Conservation (phyloP, 2,329 filamentous ascomycete genomes). For the Arthrobotrys entomopaga region DNA sequence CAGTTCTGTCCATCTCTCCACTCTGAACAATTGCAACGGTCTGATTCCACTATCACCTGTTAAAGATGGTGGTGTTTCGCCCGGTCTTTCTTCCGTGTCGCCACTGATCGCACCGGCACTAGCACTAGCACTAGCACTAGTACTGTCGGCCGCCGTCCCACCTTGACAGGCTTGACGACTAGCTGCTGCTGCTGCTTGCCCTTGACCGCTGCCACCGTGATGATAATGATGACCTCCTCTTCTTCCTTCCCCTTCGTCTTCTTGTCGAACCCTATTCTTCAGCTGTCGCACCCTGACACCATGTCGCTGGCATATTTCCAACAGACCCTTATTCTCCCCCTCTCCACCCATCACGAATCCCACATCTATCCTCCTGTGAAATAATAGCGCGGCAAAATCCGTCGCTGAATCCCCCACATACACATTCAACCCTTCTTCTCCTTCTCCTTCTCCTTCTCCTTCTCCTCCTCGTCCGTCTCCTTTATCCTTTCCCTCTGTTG, state of each 20-base stretch:
- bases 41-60: too few relatives aligned
- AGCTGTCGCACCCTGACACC: constrained; percentile 28
- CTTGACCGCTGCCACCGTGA: constrained; percentile 2
- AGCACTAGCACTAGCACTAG: neutral
- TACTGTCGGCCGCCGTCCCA: neutral
- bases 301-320: constrained; percentile 37
- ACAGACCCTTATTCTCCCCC: constrained; percentile 32
- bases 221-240: too few relatives aligned
- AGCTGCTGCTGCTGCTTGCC: too few relatives aligned
- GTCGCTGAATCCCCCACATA: constrained; percentile 50
- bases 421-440: constrained; percentile 23
- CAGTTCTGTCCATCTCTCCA: constrained; percentile 36
- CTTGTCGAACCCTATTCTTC: constrained; percentile 21
- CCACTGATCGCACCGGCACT: constrained; percentile 21
- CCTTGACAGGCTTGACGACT: too few relatives aligned
- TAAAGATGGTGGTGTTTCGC: constrained; percentile 16
- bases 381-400: constrained; percentile 52
- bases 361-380: constrained; percentile 23
- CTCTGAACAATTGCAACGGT: constrained; percentile 6
- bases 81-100: constrained; percentile 33
- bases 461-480: too few relatives aligned
- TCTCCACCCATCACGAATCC: constrained; percentile 45
- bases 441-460: constrained; percentile 7
- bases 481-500: too few relatives aligned
- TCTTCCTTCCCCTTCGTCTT: neutral